Percentiles rank a stretch among this genome's conserved stretches.
Conservation (phyloP, 495 filamentous ascomycete genomes). For the Copromyces sp. region DNA sequence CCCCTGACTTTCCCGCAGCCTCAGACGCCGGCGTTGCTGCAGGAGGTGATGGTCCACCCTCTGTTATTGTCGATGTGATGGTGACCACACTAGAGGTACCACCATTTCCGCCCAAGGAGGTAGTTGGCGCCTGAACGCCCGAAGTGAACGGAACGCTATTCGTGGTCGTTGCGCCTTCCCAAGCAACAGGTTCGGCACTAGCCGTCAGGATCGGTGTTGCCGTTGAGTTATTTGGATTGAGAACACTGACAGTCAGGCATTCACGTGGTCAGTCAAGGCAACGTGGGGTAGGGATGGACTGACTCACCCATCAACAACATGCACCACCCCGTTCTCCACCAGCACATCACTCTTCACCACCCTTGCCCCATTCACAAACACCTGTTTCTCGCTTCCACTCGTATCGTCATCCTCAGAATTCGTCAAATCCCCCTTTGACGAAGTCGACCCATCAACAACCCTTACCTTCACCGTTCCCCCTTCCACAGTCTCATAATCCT, state of each 20-base stretch:
- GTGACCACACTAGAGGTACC: neutral
- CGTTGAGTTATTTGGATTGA: constrained; percentile 21
- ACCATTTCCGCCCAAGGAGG: neutral
- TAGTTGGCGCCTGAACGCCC: constrained; percentile 24
- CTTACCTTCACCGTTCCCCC: neutral
- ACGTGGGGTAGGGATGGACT: neutral
- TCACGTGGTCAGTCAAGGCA: neutral
- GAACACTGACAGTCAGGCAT: constrained; percentile 7
- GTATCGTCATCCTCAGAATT: neutral
- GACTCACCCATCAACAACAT: constrained; percentile 39
- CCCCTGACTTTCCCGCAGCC: neutral
- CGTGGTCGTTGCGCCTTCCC: constrained; percentile 37
- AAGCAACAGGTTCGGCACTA: constrained; percentile 38
- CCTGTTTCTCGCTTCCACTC: constrained; percentile 11
- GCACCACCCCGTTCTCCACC: constrained; percentile 42
- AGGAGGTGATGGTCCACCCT: neutral
- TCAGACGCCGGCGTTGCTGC: neutral
- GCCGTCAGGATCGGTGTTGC: constrained; percentile 29
- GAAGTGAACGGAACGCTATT: constrained; percentile 37
- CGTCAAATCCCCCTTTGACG: neutral
- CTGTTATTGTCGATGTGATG: neutral
- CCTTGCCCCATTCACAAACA: constrained; percentile 43
- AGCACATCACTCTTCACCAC: constrained; percentile 39
- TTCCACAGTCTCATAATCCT: neutral
- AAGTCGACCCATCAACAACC: neutral